A percentile compares a stretch with the other conserved stretches of the same genome.
Conservation (phyloP, 352 stramenopile species). For the Globisporangium viniferum region DNA sequence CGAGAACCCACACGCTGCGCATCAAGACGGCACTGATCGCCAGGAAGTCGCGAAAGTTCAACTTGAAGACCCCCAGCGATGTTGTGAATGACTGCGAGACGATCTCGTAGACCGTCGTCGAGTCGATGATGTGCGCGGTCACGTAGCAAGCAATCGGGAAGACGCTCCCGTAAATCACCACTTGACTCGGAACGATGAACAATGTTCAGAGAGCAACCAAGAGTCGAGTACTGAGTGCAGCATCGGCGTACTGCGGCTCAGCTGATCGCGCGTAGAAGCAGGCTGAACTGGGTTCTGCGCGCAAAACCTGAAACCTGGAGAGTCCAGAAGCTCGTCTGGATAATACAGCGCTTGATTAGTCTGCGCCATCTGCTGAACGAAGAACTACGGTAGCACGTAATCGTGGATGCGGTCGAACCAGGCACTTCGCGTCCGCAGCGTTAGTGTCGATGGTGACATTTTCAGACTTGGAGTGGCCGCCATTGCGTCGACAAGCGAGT, state of each 20-base stretch:
- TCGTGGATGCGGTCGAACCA: constrained; percentile 20
- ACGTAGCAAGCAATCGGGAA: constrained; percentile 30
- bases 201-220: constrained; percentile 14
- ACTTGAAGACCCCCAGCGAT: constrained; percentile 7
- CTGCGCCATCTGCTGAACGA: constrained; percentile 6
- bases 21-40: constrained; percentile 9
- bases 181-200: constrained; percentile 28
- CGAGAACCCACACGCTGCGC: constrained; percentile 20
- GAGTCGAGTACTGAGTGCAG: background rate
- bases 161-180: constrained; percentile 27
- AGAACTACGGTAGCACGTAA: constrained; percentile 23
- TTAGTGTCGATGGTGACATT: background rate
- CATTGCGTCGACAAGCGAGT: constrained; percentile 10
- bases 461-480: background rate
- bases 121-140: constrained; percentile 27
- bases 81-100: constrained; percentile 21
- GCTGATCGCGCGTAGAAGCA: constrained; percentile 13
- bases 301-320: constrained; percentile 5
- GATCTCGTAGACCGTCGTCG: constrained; percentile 20
- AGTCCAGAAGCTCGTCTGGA: background rate
- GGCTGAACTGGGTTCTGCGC: background rate
- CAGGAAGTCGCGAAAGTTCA: constrained; percentile 14
- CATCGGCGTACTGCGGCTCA: background rate
- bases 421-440: constrained; percentile 6
- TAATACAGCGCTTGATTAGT: constrained; percentile 20